Base-by-base conservation (phyloP, 164 flowering plant species). In the Annona cherimola region DNA sequence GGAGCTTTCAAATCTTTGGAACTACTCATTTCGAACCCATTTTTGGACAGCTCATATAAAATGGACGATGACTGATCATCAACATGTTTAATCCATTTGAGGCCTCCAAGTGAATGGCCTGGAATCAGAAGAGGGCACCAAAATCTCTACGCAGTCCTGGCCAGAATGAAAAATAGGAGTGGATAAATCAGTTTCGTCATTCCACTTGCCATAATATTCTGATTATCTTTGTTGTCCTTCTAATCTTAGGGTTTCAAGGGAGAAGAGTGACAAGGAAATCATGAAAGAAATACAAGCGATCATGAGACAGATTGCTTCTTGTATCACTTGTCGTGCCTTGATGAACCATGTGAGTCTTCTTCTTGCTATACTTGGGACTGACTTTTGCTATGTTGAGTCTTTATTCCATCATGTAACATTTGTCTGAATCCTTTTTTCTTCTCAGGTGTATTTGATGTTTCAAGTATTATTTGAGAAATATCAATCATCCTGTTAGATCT, bases 221-320 rank as follows among this genome's bases (percentile, higher is more conserved):
- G 20, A 46, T 61, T 59, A 16, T 71, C 46, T 65, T 40, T 16
- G 11, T 67, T 60, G 40, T n/a, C n/a, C n/a, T n/a, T n/a, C n/a
- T n/a, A 43, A 41, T 69, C 76, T 66, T 83, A 95, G 99, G 20
- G 93, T 87, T 42, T 90, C 97, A 40, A 89, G 87, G 81, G 99
- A 91, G 78, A 95, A 95, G 85, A 92, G 99, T 81, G 98, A 95
- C 75, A 95, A 92, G 72, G 98, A 95, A 77, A 95, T 95, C 1
- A 93, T 95, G 99, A 90, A 96, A 75, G 99, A 95, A 76, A 95
- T 93, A 63, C 99, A 93, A 80, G 98, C 96, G 20, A 90, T 95
- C 65, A 95, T 95, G 98, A 76, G 96, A 40, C 96, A 95, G 85
- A 91, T 93, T 70, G 93, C 93, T 14, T 91, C 97, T 35, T 87